These are phyloP conservation scores for Trichomonas tenax DNA, from an alignment of 208 protist genomes.

Conservation along the genomic window DNA sequence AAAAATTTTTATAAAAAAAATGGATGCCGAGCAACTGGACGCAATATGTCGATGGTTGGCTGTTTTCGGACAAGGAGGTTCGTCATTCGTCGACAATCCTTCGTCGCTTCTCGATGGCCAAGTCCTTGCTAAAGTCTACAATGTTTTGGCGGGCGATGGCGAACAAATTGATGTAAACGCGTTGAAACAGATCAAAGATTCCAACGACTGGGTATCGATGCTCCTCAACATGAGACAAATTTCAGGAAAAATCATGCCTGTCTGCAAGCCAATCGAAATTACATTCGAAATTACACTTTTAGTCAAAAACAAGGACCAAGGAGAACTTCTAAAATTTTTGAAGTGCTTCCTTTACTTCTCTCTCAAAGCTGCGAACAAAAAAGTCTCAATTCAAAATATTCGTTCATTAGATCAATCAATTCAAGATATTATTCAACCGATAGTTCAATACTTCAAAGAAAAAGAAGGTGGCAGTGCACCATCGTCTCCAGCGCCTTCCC, in stretches of 20 bases:
- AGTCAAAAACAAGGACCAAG: neutral
- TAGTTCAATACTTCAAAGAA: neutral
- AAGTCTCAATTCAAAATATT: neutral
- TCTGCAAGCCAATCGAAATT: neutral
- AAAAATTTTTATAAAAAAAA: neutral
- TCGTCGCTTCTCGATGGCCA: neutral
- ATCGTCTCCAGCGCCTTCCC: neutral
- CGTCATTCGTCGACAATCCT: neutral
- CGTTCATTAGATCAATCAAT: neutral
- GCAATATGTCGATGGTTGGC: neutral
- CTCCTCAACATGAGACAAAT: neutral
- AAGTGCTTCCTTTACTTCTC: neutral
- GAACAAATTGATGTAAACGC: neutral
- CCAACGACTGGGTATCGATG: neutral
- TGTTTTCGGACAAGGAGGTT: neutral
- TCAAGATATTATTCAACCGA: neutral
- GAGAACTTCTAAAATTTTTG: neutral
- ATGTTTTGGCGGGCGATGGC: neutral
- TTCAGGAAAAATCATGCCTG: neutral
- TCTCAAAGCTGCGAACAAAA: neutral
- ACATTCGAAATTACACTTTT: neutral
- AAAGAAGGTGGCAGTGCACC: neutral
- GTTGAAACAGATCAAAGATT: neutral
- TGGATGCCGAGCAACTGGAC: neutral
- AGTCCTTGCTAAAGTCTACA: neutral